These are phyloP conservation scores for Xylariaceae sp. DNA, from an alignment of 2,329 filamentous ascomycete species.

Conservation along the genomic window DNA sequence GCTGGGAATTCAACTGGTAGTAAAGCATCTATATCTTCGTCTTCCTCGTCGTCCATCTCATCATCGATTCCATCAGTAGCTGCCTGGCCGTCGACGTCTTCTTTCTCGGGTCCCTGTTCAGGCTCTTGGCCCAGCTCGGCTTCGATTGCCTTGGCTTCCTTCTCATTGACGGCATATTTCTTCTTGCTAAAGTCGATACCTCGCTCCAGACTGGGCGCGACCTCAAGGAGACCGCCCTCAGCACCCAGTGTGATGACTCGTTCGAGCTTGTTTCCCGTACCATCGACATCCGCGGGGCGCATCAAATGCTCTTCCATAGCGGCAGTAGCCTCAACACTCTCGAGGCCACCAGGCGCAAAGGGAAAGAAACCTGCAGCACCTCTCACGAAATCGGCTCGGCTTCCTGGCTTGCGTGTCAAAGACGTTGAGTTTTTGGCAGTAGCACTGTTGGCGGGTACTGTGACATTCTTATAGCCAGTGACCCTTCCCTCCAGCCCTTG, in stretches of 20 bases:
- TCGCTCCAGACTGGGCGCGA: constrained; percentile 77
- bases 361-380: constrained; percentile 93
- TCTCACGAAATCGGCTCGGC: constrained; percentile 84
- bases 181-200: constrained; percentile 70
- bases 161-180: constrained; percentile 53
- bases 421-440: constrained; percentile 96
- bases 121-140: constrained; percentile 50
- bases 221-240: constrained; percentile 74
- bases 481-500: constrained; percentile 91
- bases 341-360: constrained; percentile 86
- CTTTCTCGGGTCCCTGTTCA: constrained; percentile 33
- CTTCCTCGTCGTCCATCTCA: constrained; percentile 42
- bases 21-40: constrained; percentile 75
- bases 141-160: constrained; percentile 61
- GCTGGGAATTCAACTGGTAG: constrained; percentile 92
- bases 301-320: constrained; percentile 76
- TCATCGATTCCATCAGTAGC: constrained; percentile 30
- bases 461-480: constrained; percentile 91
- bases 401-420: constrained; percentile 79
- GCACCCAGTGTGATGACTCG: constrained; percentile 79
- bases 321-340: constrained; percentile 80
- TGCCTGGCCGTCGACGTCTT: constrained; percentile 30
- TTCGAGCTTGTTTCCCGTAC: constrained; percentile 61
- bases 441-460: constrained; percentile 81
- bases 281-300: constrained; percentile 46